Evolutionary conservation across 148 eudicot genomes (phyloP).

Genomic region (Rhododendron vialii): DNA sequence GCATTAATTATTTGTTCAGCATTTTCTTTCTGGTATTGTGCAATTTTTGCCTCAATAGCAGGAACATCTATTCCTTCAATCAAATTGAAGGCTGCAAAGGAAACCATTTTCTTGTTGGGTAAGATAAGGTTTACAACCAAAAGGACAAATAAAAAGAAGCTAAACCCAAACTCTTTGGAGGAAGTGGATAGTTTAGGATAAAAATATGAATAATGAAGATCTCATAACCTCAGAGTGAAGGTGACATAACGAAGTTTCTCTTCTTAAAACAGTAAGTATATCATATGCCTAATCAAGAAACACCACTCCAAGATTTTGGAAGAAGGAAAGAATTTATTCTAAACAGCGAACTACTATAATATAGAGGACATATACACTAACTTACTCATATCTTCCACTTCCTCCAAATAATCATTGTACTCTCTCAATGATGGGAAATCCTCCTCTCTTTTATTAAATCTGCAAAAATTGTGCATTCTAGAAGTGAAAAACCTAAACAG

Average conservation of each 20-base stretch:
- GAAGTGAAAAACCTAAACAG: not conserved
- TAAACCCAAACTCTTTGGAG: not conserved
- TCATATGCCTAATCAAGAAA: not conserved
- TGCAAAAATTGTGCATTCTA: conserved; percentile 16
- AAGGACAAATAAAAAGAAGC: not conserved
- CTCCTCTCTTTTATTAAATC: conserved; percentile 88
- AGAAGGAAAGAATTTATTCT: not conserved
- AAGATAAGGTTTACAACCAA: not conserved
- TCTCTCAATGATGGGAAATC: conserved; percentile 80
- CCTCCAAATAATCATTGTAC: conserved; percentile 94
- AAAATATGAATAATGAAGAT: not conserved
- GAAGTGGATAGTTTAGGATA: not conserved
- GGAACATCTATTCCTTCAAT: conserved; percentile 80
- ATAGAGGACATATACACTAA: conserved; percentile 7
- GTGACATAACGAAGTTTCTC: not conserved
- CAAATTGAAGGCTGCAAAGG: conserved; percentile 57
- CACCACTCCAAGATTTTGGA: not conserved
- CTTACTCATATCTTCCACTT: conserved; percentile 96
- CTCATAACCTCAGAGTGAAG: not conserved
- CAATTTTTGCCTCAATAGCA: conserved; percentile 71
- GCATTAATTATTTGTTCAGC: conserved; percentile 83
- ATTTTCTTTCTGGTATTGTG: conserved; percentile 72
- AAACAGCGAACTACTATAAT: not conserved
- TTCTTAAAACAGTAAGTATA: not conserved
- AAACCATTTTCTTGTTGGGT: not conserved